A percentile compares a stretch with the other conserved stretches of the same genome.
Conservation (phyloP, 2,329 filamentous ascomycete genomes). For the Magnaporthiopsis poae region DNA sequence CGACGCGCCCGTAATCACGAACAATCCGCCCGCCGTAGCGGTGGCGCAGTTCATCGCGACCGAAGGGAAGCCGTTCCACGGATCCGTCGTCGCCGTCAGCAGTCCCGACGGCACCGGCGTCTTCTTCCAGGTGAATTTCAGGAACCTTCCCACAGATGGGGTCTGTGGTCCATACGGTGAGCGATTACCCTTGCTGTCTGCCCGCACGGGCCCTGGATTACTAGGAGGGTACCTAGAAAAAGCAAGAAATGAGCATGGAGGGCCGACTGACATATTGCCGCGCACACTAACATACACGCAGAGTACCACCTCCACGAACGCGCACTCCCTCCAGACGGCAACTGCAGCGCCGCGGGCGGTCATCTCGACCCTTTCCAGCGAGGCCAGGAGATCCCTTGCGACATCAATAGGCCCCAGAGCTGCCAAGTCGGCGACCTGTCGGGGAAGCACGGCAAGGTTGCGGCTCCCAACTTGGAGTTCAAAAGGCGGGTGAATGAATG, state of each 20-base stretch:
- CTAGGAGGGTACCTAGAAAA: no score
- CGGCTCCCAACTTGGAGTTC: constrained; percentile 14
- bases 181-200: constrained; percentile 1
- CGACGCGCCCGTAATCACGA: constrained; percentile 1
- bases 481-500: constrained; percentile 13
- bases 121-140: constrained; percentile 21
- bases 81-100: constrained; percentile 11
- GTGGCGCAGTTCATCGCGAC: neutral
- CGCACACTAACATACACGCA: constrained; percentile 19
- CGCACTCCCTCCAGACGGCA: constrained; percentile 55
- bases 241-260: no score
- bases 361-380: constrained; percentile 66
- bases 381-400: constrained; percentile 52
- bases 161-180: constrained; percentile 23
- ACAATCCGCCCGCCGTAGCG: neutral
- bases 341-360: constrained; percentile 57
- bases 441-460: constrained; percentile 60
- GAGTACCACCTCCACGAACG: constrained; percentile 64
- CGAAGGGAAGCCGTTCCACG: constrained; percentile 1
- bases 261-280: no score
- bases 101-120: constrained; percentile 21
- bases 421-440: constrained; percentile 70
- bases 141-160: constrained; percentile 20
- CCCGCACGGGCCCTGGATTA: no score
- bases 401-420: constrained; percentile 43